These are phyloP conservation scores for Stygiomarasmius scandens DNA, from an alignment of 1,284 basidiomycete genomes.

Conservation along the genomic window DNA sequence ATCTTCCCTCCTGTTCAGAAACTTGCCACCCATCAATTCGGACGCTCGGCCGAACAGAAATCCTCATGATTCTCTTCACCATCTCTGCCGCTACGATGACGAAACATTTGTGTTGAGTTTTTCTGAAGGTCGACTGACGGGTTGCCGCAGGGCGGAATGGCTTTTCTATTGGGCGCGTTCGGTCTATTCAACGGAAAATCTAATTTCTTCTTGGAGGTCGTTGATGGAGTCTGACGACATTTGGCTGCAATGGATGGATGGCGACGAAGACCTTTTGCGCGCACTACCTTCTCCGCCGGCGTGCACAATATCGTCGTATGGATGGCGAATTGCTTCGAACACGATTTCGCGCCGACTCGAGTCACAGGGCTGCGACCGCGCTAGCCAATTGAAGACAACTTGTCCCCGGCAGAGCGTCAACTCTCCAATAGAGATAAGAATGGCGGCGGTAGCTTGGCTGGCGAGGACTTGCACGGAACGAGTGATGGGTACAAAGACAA, in stretches of 20 bases:
- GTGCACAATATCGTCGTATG: not conserved
- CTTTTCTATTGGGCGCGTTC: not conserved
- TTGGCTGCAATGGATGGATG: not conserved
- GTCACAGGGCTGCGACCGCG: not conserved
- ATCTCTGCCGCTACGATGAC: not conserved
- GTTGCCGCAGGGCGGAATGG: not conserved
- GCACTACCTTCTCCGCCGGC: not conserved
- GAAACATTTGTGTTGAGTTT: not conserved
- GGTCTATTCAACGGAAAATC: not conserved
- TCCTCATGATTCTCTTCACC: not conserved
- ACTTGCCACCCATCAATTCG: not conserved
- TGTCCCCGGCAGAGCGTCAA: not conserved
- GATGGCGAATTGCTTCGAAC: not conserved
- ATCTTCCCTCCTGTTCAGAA: too few relatives aligned
- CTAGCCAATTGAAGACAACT: not conserved
- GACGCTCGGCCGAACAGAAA: not conserved
- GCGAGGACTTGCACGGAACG: not conserved
- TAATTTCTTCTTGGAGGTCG: not conserved
- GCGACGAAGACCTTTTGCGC: not conserved
- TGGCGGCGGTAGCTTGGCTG: not conserved
- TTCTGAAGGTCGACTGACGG: not conserved
- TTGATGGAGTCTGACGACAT: not conserved
- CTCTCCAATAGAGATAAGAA: not conserved
- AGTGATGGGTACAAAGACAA: not conserved
- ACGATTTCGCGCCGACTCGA: not conserved